Base-by-base conservation (phyloP, 2,329 filamentous ascomycete species). In the Iodosphaeria phyllophila region DNA sequence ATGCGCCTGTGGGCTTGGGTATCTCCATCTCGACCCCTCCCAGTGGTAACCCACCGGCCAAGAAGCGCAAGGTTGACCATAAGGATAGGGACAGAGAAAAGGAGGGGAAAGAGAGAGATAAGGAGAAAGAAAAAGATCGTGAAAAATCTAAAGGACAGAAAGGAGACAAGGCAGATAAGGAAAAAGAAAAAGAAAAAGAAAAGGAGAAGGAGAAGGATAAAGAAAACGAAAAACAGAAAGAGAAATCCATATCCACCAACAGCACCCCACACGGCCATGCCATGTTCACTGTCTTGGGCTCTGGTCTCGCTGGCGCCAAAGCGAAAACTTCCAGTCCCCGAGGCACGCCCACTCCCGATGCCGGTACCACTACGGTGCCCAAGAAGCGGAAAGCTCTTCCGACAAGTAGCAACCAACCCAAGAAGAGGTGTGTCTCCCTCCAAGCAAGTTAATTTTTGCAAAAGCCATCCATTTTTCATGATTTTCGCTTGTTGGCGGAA, bases 11-110 rank as follows among this genome's bases (percentile, higher is more conserved):
- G 18, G 76, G 75, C 3, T 51, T 80, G 18, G 75, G 74, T 20
- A 76, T 79, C 30, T 59, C 66, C 23, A 64, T 67, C 31, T 58
- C 60, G 7, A 40, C 54, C 16, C 40, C 54, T 5, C 47, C 58
- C 12, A 66, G 62, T 32, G 52, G 58, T 13, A 50, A 54, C 27
- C 59, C 63, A 15, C 58, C 72, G 3, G 56, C 61, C 13, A 92
- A 92, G 53, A 66, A 80, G 40, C 72, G 83, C 35, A 91, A 84
- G 51, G 71, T 79, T 3, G 82, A 92, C 38, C 79, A 79, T 38
- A 80, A 79, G 38, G 71, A 75, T 30, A 50, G 29, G 8, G 29
- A 29, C 22, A 7, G 60, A 7, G 43, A 52, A 8, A 58, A 56
- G 31, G 57, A n/a, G n/a, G n/a, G n/a, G n/a, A n/a, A n/a, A n/a